phyloP scores from a whole-genome alignment of 129 eudicot genomes.

The Kitagawia praeruptora region DNA sequence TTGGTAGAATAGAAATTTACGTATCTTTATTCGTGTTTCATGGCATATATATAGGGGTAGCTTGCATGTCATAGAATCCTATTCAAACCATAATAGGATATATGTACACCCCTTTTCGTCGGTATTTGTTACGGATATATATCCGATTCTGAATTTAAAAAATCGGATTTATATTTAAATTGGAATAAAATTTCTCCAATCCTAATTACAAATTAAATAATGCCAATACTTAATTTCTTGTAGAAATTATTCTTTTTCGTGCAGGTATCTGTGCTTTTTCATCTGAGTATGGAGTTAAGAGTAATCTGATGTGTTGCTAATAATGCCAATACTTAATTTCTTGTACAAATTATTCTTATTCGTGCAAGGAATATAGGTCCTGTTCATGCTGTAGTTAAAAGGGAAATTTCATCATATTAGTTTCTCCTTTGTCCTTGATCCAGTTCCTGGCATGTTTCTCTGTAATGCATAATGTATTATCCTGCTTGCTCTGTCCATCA shows the following conservation, averaged over 20 bases:
- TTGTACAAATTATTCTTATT: background rate
- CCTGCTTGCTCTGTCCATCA: background rate
- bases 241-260: background rate
- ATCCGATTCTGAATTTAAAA: too few relatives aligned
- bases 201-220: too few relatives aligned
- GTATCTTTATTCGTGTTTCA: too few relatives aligned
- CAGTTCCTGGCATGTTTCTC: background rate
- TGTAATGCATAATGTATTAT: background rate
- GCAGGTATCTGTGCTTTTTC: conserved; percentile 38
- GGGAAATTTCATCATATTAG: background rate
- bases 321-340: background rate
- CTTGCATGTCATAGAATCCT: too few relatives aligned
- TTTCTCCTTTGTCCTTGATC: background rate
- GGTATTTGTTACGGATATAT: too few relatives aligned
- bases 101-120: too few relatives aligned
- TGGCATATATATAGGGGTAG: too few relatives aligned
- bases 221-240: background rate
- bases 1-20: too few relatives aligned
- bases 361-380: background rate
- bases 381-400: background rate
- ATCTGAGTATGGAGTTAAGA: background rate
- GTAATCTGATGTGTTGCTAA: background rate
- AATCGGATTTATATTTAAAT: too few relatives aligned
- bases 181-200: too few relatives aligned
- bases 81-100: too few relatives aligned